Evolutionary conservation across 129 eudicot species (phyloP).

Genomic region (Flaveria linearis): DNA sequence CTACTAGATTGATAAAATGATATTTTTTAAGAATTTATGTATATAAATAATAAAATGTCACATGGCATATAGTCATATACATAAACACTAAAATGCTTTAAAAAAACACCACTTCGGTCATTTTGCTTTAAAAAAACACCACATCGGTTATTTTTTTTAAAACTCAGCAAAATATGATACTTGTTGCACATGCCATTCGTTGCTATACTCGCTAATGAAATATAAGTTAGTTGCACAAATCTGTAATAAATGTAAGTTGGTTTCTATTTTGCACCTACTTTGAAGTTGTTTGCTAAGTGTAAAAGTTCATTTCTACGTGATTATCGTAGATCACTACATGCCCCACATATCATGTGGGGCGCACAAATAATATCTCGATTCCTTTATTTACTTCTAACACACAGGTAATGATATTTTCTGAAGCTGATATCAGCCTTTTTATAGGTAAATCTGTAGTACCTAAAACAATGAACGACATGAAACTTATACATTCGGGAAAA

Average conservation of each 20-base stretch:
- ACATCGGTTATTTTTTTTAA: too few relatives aligned
- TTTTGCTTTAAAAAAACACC: too few relatives aligned
- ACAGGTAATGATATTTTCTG: neutral
- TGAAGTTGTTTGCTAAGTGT: neutral
- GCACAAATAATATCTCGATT: neutral
- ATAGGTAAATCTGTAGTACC: slow-evolving; percentile 13
- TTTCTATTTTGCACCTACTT: neutral
- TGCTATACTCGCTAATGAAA: too few relatives aligned
- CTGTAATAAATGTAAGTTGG: neutral
- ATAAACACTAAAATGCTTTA: too few relatives aligned
- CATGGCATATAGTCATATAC: neutral
- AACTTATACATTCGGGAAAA: slow-evolving; percentile 46
- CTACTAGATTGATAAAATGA: neutral
- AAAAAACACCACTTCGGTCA: too few relatives aligned
- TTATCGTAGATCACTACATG: neutral
- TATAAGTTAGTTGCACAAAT: too few relatives aligned
- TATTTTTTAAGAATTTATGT: too few relatives aligned
- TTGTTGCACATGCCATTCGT: too few relatives aligned
- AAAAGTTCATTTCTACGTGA: neutral
- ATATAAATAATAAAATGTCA: neutral
- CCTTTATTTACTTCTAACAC: neutral
- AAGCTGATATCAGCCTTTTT: neutral
- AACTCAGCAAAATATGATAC: too few relatives aligned
- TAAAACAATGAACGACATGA: slow-evolving; percentile 15
- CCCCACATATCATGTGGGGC: neutral